Evolutionary conservation across 352 stramenopile species (phyloP), one percentile per base, ranked within the genome.

Genomic region (Phytophthora pini): DNA sequence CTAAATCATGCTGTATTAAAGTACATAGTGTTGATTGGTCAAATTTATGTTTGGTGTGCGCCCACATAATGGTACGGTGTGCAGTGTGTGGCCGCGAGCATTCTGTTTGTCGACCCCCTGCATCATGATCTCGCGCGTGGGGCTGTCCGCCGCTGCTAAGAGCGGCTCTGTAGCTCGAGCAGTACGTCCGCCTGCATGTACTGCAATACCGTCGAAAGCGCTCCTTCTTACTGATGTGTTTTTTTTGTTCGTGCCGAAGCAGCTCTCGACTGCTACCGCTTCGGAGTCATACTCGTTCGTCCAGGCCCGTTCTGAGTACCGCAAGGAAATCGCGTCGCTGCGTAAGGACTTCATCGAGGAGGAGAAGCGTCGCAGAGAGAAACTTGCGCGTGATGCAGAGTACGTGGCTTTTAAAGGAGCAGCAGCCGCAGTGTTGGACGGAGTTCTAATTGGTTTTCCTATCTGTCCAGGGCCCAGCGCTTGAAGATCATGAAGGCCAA

Each of bases 401-500:
- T 93, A 80, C 61, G 84, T 73, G 38, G 29, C 10, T 13, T 1
- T 48, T 48, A 27, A 15, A 17, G 11, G 34, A 46, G 10, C 17
- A 38, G 13, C 8, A 15, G 48, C 12, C 12, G 48, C 12, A 51
- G 26, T 10, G 20, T 7, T 13, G n/a, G 51, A 43, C 4, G 10
- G 26, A 43, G 26, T 17, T 38, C 34, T 71, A 41, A 55, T 32
- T 41, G 11, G 17, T 49, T 22, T 24, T 34, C 22, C 40, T 45
- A n/a, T n/a, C 46, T 60, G 34, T 56, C 7, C 51, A 93, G 85
- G 57, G 72, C 86, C 15, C 83, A 95, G 64, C 84, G 85, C 43
- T 64, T 83, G 65, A 92, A 85, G 65, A 92, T 95, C 56, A 89
- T 93, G 80, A 94, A 94, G 74, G 85, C 87, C 53, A 95, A 95